Conservation (phyloP, 129 eudicot species). For the Flaveria linearis region DNA sequence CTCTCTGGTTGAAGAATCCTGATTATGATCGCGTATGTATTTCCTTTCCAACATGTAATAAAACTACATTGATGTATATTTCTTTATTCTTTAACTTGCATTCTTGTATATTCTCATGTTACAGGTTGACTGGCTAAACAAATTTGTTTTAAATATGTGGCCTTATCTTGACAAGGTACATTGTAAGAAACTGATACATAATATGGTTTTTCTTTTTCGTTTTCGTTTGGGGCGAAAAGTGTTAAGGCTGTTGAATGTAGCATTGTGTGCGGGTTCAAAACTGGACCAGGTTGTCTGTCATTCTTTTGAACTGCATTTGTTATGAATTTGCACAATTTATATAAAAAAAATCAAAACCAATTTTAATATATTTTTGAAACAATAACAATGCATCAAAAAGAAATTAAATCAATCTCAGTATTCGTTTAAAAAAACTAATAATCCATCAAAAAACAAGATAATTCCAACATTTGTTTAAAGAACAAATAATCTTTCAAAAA, state of each 20-base stretch:
- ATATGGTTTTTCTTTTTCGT: neutral
- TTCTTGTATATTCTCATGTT: neutral
- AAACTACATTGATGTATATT: neutral
- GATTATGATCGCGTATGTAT: conserved; percentile 84
- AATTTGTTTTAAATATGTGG: conserved; percentile 65
- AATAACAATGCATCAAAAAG: too few species aligned
- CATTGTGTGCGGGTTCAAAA: too few species aligned
- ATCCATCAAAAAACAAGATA: too few species aligned
- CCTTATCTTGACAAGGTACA: conserved; percentile 90
- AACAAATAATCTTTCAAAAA: neutral
- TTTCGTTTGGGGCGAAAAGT: neutral
- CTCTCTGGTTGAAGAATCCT: conserved; percentile 81
- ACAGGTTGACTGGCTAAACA: conserved; percentile 93
- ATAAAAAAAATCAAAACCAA: too few species aligned
- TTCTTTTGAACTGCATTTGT: too few species aligned
- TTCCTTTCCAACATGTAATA: neutral
- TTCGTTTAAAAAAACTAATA: too few species aligned
- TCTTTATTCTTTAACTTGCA: conserved; percentile 11
- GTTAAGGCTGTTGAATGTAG: neutral
- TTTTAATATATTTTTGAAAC: too few species aligned
- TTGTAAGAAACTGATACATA: conserved; percentile 15
- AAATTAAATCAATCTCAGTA: too few species aligned
- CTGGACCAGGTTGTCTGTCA: too few species aligned
- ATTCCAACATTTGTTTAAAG: neutral
- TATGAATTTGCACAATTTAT: too few species aligned